Conservation (phyloP, 2,329 filamentous ascomycete species). For the Botrytis medusae region DNA sequence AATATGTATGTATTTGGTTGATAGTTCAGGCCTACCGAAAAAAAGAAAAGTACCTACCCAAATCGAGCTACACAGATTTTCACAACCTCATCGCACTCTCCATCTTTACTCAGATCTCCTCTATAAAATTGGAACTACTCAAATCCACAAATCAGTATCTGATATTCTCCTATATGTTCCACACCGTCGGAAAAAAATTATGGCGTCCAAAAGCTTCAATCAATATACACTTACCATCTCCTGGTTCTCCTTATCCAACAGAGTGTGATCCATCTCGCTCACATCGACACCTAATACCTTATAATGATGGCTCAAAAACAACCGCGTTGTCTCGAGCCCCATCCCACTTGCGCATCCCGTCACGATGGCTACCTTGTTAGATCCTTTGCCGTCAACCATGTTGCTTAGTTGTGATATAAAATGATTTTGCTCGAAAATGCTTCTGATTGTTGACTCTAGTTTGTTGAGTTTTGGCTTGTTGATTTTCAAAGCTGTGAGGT, state of each 20-base stretch:
- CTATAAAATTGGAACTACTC: constrained; percentile 40
- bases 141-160: background rate
- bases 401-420: background rate
- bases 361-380: constrained; percentile 29
- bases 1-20: background rate
- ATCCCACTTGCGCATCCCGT: constrained; percentile 39
- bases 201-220: background rate
- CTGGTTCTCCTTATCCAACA: constrained; percentile 26
- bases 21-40: background rate
- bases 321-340: constrained; percentile 40
- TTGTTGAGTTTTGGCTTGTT: background rate
- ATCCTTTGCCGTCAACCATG: constrained; percentile 24
- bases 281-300: constrained; percentile 40
- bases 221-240: constrained; percentile 14
- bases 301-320: constrained; percentile 39
- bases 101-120: constrained; percentile 38
- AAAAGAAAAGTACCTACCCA: constrained; percentile 27
- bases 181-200: background rate
- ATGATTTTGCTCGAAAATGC: background rate
- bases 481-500: background rate
- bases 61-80: constrained; percentile 38
- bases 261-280: constrained; percentile 38
- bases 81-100: constrained; percentile 40
- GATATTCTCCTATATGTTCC: background rate
- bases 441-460: background rate